A percentile compares a stretch with the other conserved stretches of the same genome.
These are phyloP conservation scores for Cynanchum wilfordii DNA, from an alignment of 257 asterid species.

Conservation along the genomic window DNA sequence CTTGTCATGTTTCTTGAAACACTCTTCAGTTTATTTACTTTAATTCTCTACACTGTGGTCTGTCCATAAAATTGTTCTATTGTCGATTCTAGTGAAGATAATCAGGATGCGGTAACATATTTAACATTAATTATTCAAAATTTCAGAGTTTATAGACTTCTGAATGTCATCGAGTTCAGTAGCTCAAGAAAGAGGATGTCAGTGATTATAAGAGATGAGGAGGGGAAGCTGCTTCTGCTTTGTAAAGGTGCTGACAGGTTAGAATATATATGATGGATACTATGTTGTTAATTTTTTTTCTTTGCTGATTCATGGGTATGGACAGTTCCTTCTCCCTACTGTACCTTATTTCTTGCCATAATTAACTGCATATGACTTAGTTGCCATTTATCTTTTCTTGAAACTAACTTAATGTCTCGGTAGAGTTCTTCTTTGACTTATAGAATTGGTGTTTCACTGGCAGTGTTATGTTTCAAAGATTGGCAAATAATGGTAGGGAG, in stretches of 20 bases:
- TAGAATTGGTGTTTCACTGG: constrained; percentile 8
- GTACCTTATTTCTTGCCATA: too few species aligned
- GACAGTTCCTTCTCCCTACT: neutral
- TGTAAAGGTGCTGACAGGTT: constrained; percentile 85
- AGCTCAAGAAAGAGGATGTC: constrained; percentile 78
- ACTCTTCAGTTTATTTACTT: neutral
- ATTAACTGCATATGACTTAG: neutral
- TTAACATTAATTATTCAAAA: constrained; percentile 1
- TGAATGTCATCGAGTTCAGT: constrained; percentile 52
- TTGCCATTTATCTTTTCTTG: neutral
- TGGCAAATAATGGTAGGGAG: constrained; percentile 39
- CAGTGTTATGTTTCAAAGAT: constrained; percentile 68
- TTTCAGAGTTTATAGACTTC: constrained; percentile 54
- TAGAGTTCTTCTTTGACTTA: neutral
- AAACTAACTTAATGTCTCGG: neutral
- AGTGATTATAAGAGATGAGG: constrained; percentile 54
- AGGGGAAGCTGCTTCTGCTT: constrained; percentile 52
- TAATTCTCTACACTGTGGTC: neutral
- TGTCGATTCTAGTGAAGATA: neutral
- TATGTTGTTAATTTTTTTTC: neutral
- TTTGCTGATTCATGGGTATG: neutral
- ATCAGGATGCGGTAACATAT: neutral
- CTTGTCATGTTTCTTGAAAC: neutral
- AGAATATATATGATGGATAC: constrained; percentile 15
- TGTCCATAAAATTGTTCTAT: too few species aligned